These are phyloP conservation scores for Russula virescens DNA, from an alignment of 768 basidiomycete genomes.

Conservation along the genomic window DNA sequence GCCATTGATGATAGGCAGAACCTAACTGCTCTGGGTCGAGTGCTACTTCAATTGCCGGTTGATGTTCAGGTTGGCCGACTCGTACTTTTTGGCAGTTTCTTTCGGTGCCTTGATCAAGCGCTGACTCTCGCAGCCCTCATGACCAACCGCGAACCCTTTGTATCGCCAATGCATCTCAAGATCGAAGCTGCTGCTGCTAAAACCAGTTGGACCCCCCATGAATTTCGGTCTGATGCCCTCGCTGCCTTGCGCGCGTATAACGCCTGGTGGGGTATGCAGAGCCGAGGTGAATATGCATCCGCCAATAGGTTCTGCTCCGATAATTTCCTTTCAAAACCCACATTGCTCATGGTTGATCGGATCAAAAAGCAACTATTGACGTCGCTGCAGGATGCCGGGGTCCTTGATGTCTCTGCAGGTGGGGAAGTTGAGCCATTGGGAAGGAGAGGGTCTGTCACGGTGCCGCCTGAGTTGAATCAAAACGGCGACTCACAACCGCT, in stretches of 20 bases:
- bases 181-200: conserved; percentile 65
- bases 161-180: conserved; percentile 75
- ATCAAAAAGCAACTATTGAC: conserved; percentile 74
- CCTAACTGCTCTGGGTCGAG: conserved; percentile 80
- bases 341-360: conserved; percentile 72
- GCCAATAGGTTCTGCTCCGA: conserved; percentile 76
- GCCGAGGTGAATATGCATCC: conserved; percentile 50
- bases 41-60: conserved; percentile 84
- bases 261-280: conserved; percentile 70
- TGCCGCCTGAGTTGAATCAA: conserved; percentile 63
- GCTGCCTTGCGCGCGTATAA: conserved; percentile 78
- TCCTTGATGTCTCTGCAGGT: conserved; percentile 77
- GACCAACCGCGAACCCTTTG: conserved; percentile 85
- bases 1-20: conserved; percentile 73
- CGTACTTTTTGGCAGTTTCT: conserved; percentile 86
- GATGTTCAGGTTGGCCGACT: conserved; percentile 88
- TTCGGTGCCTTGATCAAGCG: conserved; percentile 84
- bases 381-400: conserved; percentile 71
- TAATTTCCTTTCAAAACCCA: conserved; percentile 88
- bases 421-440: conserved; percentile 36
- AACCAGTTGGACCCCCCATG: conserved; percentile 67
- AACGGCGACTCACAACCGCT: conserved; percentile 74
- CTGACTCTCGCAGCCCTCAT: conserved; percentile 89
- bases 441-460: conserved; percentile 34
- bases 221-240: conserved; percentile 82